Base-by-base conservation (phyloP, 306 rosid genomes). In the Begonia fuchsioides region DNA sequence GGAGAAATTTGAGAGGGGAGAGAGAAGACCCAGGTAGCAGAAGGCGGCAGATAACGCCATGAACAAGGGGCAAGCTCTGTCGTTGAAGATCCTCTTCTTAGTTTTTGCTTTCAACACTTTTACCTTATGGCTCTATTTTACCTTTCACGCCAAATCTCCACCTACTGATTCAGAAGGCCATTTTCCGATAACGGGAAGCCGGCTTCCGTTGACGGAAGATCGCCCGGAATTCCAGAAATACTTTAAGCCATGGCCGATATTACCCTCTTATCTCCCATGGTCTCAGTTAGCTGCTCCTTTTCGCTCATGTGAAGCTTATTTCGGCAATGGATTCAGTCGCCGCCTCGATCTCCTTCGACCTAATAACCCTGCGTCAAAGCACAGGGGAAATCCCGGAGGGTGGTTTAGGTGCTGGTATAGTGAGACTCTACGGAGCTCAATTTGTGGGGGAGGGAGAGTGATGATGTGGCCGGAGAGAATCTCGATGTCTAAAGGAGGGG, bases 221-320 rank as follows among this genome's bases (percentile, higher is more conserved):
- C 57, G 10, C 17, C 64, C 15, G 15, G 35, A 16, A 17, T 14
- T n/a, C 38, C 50, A 38, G 13, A 63, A 14, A 13, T 58, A 40
- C 10, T 69, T 65, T 18, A 84, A 84, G 57, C 80, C 93, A 9
- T 88, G 97, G 97, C 95, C 95, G 0, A 71, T 68, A 45, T 55
- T 90, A 0, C 87, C 95, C 1, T 90, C 97, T 4, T 90, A 78
- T 51, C 83, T 81, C 13, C 95, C 97, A 0, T 90, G 97, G 97
- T 54, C 79, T 13, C 68, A 39, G 12, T 41, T 63, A 4, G 2
- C 52, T 6, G 67, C 55, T 0, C 52, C 68, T 3, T 54, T 19
- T 0, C 58, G 72, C 32, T 87, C 96, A 10, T 87, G 96, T 52
- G 96, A 87, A 59, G 85, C 74, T 32, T 81, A 72, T 57, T 88